Conservation (phyloP, 345 rosid species). For the Atalantia buxifolia region DNA sequence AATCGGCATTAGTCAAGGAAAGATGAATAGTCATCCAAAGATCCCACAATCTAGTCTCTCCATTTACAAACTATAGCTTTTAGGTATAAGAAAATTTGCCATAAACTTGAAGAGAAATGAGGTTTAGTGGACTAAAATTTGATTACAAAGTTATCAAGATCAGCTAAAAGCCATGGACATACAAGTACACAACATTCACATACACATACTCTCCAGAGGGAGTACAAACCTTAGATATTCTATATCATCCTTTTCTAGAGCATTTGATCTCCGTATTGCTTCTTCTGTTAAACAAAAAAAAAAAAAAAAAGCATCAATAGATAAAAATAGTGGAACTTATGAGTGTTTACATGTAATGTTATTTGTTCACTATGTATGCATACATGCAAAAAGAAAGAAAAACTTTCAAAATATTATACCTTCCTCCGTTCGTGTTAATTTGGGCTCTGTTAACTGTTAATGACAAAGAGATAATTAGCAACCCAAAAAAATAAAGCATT, state of each 20-base stretch:
- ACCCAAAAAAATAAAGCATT: slow-evolving; percentile 2
- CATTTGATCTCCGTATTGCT: slow-evolving; percentile 65
- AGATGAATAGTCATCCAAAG: neutral
- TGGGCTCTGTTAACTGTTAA: slow-evolving; percentile 75
- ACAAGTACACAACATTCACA: neutral
- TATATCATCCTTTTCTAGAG: slow-evolving; percentile 57
- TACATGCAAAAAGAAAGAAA: neutral
- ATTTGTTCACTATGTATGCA: neutral
- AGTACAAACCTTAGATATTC: slow-evolving; percentile 63
- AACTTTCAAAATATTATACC: slow-evolving; percentile 44
- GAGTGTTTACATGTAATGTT: neutral
- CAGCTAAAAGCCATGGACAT: neutral
- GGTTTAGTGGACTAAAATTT: neutral
- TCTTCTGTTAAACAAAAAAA: slow-evolving; percentile 49
- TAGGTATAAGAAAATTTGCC: neutral
- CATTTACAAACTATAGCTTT: neutral
- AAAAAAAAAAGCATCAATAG: slow-evolving; percentile 11
- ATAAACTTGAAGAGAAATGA: neutral
- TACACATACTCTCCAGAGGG: neutral
- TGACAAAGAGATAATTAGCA: slow-evolving; percentile 7
- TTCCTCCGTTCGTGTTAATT: slow-evolving; percentile 72
- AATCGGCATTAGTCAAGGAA: neutral
- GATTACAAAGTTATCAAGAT: neutral
- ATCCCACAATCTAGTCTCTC: neutral
- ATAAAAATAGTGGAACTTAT: neutral